Evolutionary conservation across 2,329 filamentous ascomycete genomes (phyloP), one percentile per base, ranked within the genome.

Genomic region (Fonsecaea pugnacius): DNA sequence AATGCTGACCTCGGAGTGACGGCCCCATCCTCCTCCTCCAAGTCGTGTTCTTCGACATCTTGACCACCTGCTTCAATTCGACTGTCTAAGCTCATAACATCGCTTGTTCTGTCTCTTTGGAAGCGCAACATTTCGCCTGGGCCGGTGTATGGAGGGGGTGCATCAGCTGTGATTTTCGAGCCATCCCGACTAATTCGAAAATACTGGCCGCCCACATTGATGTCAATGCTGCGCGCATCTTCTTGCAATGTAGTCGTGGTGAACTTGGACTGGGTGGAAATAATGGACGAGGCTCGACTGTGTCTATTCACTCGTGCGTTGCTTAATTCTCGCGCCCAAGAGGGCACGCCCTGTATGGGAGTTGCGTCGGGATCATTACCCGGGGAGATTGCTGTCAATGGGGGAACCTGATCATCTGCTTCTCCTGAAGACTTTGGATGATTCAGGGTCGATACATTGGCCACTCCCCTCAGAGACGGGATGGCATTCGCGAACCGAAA

Each of bases 121-220:
- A 65, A 65, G n/a, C 43, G 65, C n/a, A 63, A 7, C 3, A 35
- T 51, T 51, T 65, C 60, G 24, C n/a, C 57, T 8, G 66, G 66
- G 1, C 59, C 67, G 43, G 67, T 59, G 53, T 71, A 71, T n/a
- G 70, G 70, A 4, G 70, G 70, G 3, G 70, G 68, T 30, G 64
- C 64, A 38, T 69, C 62, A 24, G 70, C 68, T 14, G 71, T 72
- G 50, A 74, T 69, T 27, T 60, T 66, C 4, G 73, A 75, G 2
- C 72, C 73, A 64, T 75, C 73, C 52, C 73, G 72, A 63, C 70
- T 73, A 64, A 75, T 75, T 21, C 73, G 65, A 59, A 75, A 75
- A 38, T 69, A 61, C 58, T 70, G 71, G 7, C 70, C 70, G 14
- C 71, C 73, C 33, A 73, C 58, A 38, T 71, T 63, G 36, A 75